These are phyloP conservation scores for Flaveria floridana DNA, from an alignment of 140 eudicot species.

Conservation along the genomic window DNA sequence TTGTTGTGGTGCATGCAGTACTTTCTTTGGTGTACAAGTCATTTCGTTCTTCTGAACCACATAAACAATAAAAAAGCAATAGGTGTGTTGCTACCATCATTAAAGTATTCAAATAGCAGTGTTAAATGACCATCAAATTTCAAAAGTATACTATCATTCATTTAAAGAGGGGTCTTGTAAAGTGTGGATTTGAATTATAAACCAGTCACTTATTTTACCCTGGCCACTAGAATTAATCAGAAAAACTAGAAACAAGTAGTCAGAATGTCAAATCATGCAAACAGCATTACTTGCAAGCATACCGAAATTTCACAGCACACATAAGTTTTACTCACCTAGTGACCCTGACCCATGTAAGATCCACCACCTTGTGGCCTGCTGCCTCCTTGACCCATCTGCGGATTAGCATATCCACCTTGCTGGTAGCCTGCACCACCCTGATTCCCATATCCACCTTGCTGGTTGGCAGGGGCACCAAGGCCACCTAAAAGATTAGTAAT, in stretches of 20 bases:
- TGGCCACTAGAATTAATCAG: background rate
- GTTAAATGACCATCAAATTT: background rate
- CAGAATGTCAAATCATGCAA: background rate
- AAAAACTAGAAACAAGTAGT: background rate
- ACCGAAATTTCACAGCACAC: background rate
- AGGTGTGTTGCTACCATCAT: background rate
- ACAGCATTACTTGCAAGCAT: conserved; percentile 4
- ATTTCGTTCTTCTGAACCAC: background rate
- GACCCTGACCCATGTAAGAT: conserved; percentile 84
- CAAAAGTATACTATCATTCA: background rate
- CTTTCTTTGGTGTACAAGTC: background rate
- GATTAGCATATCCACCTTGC: conserved; percentile 69
- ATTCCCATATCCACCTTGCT: conserved; percentile 73
- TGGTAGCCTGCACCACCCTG: conserved; percentile 68
- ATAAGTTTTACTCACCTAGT: conserved; percentile 50
- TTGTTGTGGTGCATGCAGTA: background rate
- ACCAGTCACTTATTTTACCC: conserved; percentile 11
- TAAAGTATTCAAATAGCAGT: background rate
- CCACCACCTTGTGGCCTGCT: conserved; percentile 70
- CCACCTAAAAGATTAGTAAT: conserved; percentile 74
- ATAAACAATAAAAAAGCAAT: background rate
- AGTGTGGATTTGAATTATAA: conserved; percentile 13
- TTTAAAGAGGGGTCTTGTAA: background rate
- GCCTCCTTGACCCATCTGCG: conserved; percentile 88
- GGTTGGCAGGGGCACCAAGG: conserved; percentile 50